Evolutionary conservation across 164 flowering plant genomes (phyloP), one percentile per base, ranked within the genome.

Genomic region (Umbilicus rupestris): DNA sequence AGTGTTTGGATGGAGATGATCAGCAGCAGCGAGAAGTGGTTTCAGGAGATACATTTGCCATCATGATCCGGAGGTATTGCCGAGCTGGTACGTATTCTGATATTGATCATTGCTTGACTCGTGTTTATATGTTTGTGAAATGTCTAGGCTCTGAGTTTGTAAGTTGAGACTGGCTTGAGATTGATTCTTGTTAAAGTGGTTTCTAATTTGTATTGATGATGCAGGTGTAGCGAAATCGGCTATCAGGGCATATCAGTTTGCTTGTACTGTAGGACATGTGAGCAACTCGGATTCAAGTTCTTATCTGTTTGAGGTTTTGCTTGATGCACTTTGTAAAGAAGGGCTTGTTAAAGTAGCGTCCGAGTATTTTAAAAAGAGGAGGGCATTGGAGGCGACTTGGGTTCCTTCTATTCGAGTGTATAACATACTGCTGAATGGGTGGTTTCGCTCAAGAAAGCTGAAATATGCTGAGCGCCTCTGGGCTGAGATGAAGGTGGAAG

Each of bases 281-380:
- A 45, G 58, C 39, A 52, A 66, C 26, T 58, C 66, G 19, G 69
- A 69, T 57, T 72, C 71, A 16, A 75, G 64, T 39, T 37, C 69
- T 39, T 72, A 67, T 58, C 73, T 84, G 73, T 75, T 90, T 72
- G 87, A 80, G 73, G 70, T 81, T 68, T 73, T 93, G 64, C 66
- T 88, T 47, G 96, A 87, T 73, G 77, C 94, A 2, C 83, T 93
- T 65, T 87, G 96, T 64, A 90, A 87, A 69, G 94, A 90, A 73
- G 94, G 96, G 62, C 84, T 69, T 76, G 82, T 78, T 35, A 78
- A 80, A 75, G 69, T 66, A 62, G 96, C 96, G n/a, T 73, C 82
- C 1, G 79, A 69, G 14, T 85, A 79, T 78, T 69, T 81, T 49
- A 74, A 73, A 60, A 70, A 63, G 42, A 78, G 63, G 68, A 76